These are phyloP conservation scores for Dictyostelium intermedium DNA, from an alignment of 78 protist species.

Conservation along the genomic window DNA sequence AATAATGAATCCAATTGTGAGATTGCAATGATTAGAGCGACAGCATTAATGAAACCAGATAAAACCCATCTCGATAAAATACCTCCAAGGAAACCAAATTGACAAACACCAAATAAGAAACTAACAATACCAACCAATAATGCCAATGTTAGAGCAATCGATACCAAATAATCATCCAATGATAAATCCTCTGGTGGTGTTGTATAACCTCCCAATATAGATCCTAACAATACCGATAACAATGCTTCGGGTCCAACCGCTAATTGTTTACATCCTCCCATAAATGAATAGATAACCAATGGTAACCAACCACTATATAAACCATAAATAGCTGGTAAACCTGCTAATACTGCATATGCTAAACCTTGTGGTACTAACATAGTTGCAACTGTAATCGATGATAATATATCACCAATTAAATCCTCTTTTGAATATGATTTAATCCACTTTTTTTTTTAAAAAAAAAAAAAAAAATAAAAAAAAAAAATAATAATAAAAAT, in stretches of 20 bases:
- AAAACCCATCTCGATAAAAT: constrained; percentile 71
- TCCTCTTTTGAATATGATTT: constrained; percentile 65
- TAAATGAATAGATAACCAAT: constrained; percentile 82
- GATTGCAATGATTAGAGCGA: constrained; percentile 73
- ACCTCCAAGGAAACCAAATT: constrained; percentile 74
- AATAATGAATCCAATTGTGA: constrained; percentile 62
- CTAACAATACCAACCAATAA: constrained; percentile 69
- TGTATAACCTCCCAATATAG: not conserved
- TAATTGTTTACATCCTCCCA: constrained; percentile 88
- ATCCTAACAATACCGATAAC: constrained; percentile 61
- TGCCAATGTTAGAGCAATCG: constrained; percentile 29
- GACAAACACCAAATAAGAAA: constrained; percentile 73
- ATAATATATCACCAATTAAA: constrained; percentile 74
- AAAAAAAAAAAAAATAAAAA: not conserved
- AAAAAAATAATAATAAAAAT: too few species aligned
- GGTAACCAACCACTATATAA: constrained; percentile 89
- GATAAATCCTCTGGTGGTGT: not conserved
- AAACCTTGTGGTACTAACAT: constrained; percentile 86
- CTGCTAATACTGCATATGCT: constrained; percentile 86
- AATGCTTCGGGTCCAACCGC: constrained; percentile 83
- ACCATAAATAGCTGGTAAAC: constrained; percentile 86
- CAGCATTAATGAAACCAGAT: constrained; percentile 79
- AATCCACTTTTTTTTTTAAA: constrained; percentile 26
- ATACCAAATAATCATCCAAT: not conserved
- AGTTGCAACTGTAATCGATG: constrained; percentile 87